These are phyloP conservation scores for Cutaneotrichosporon sp. DNA, from an alignment of 1,284 basidiomycete species.

Conservation along the genomic window DNA sequence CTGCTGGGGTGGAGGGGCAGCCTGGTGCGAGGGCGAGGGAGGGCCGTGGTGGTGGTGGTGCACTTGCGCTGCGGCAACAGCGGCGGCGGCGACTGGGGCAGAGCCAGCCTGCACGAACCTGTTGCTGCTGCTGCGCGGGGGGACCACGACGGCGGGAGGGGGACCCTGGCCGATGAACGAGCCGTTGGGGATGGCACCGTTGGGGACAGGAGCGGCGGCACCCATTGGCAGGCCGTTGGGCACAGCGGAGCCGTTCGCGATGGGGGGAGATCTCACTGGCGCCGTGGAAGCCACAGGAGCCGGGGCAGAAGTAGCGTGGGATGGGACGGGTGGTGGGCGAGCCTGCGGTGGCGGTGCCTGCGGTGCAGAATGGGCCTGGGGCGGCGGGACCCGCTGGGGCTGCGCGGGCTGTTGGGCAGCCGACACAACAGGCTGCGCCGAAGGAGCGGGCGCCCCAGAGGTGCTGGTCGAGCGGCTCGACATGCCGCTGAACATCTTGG, in stretches of 20 bases:
- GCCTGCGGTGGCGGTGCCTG: neutral
- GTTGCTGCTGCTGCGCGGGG: constrained; percentile 11
- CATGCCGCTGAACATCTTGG: constrained; percentile 8
- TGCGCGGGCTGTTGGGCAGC: neutral
- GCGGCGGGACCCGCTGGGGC: neutral
- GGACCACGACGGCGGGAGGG: neutral
- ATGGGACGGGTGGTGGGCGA: neutral
- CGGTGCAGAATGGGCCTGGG: neutral
- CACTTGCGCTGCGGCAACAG: neutral
- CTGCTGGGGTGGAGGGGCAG: neutral
- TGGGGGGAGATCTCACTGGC: no score
- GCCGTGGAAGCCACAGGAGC: neutral
- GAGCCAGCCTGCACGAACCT: neutral
- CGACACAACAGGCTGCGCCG: neutral
- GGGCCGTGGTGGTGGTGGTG: neutral
- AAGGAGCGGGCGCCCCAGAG: neutral
- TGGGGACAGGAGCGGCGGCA: neutral
- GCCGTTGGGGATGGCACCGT: neutral
- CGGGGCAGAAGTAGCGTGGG: neutral
- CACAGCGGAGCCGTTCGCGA: no score
- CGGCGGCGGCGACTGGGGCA: neutral
- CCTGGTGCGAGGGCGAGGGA: neutral
- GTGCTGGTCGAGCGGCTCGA: constrained; percentile 2
- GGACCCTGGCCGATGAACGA: neutral
- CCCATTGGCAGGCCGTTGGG: neutral